These are phyloP conservation scores for Russula griseocarnosa DNA, from an alignment of 768 basidiomycete genomes.

Conservation along the genomic window DNA sequence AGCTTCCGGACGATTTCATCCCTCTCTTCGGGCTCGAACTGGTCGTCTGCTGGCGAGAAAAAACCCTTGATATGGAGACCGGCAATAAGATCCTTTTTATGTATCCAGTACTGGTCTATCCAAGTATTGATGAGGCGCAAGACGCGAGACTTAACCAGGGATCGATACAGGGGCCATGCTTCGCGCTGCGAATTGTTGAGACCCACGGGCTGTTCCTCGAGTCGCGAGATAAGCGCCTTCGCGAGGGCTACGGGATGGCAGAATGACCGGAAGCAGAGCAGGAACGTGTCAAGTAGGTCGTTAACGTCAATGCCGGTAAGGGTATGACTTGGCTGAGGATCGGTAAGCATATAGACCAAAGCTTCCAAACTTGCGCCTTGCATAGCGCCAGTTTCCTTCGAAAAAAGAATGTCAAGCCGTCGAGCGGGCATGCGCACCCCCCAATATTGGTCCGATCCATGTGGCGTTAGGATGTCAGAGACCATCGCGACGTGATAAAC, in stretches of 20 bases:
- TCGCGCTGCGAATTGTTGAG: conserved; percentile 13
- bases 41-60: not conserved
- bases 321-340: conserved; percentile 11
- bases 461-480: conserved; percentile 10
- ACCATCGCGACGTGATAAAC: conserved; percentile 10
- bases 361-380: conserved; percentile 17
- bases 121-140: conserved; percentile 15
- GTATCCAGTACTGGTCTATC: conserved; percentile 21
- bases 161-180: conserved; percentile 15
- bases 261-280: conserved; percentile 20
- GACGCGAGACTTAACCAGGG: conserved; percentile 9
- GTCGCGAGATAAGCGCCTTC: conserved; percentile 16
- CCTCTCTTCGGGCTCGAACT: not conserved
- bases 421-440: conserved; percentile 18
- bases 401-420: conserved; percentile 5
- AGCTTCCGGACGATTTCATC: conserved; percentile 11
- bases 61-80: conserved; percentile 23
- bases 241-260: conserved; percentile 17
- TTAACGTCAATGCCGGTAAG: not conserved
- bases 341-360: conserved; percentile 16
- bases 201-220: conserved; percentile 9
- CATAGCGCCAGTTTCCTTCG: not conserved
- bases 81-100: conserved; percentile 14
- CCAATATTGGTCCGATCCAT: conserved; percentile 7
- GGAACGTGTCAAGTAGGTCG: conserved; percentile 8